A percentile compares a stretch with the other conserved stretches of the same genome.
Evolutionary conservation across 179 eudicot species (phyloP).

Genomic region (Spergularia azorica): DNA sequence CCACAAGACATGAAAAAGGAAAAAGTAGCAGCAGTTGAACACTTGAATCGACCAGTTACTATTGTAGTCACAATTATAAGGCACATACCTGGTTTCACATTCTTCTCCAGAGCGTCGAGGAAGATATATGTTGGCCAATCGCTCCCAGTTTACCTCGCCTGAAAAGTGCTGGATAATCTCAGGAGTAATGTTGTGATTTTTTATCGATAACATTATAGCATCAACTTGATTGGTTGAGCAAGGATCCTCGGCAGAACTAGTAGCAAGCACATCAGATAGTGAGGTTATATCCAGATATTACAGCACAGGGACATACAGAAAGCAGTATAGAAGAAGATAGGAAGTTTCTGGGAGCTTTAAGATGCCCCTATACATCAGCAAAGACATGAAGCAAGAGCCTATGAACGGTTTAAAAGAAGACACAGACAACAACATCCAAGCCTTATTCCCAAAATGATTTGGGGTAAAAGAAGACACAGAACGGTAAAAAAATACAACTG

Average conservation of each 20-base stretch:
- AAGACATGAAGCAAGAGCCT: too few relatives aligned
- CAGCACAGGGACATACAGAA: background rate
- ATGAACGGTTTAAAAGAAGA: too few relatives aligned
- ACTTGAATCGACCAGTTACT: background rate
- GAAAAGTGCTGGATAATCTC: conserved; percentile 58
- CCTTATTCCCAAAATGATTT: too few relatives aligned
- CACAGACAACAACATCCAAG: too few relatives aligned
- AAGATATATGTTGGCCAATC: conserved; percentile 58
- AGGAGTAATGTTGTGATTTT: conserved; percentile 54
- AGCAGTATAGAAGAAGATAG: background rate
- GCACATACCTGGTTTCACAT: conserved; percentile 72
- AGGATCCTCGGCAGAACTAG: conserved; percentile 51
- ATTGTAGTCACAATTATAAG: background rate
- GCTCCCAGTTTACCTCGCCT: conserved; percentile 82
- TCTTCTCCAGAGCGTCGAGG: conserved; percentile 70
- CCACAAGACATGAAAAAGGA: too few relatives aligned
- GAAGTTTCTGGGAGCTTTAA: background rate
- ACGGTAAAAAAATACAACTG: too few relatives aligned
- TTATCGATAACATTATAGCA: conserved; percentile 49
- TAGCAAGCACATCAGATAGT: background rate
- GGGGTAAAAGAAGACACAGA: too few relatives aligned
- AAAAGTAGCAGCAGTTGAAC: too few relatives aligned
- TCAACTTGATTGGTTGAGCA: conserved; percentile 46
- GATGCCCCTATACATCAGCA: too few relatives aligned
- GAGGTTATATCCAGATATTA: background rate